phyloP scores from a whole-genome alignment of 1,284 basidiomycete species.

The Marasmius tenuissimus region DNA sequence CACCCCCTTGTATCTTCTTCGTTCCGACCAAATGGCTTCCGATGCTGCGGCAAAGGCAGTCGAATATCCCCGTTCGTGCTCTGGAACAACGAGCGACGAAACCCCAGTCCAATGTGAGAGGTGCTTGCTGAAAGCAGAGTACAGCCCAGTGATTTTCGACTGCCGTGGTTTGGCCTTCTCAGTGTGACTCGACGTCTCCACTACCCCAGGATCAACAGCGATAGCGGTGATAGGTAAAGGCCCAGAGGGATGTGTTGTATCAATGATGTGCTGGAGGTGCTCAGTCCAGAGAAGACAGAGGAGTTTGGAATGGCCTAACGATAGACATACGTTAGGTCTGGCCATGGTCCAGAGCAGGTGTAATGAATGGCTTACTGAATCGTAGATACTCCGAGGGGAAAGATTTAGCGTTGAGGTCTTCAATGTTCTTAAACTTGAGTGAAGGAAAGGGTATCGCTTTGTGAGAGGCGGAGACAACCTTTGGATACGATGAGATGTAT shows the following conservation, averaged over 20 bases:
- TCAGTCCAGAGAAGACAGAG: not conserved
- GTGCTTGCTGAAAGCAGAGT: constrained; percentile 36
- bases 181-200: not conserved
- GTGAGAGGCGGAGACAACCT: not conserved
- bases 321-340: not conserved
- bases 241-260: not conserved
- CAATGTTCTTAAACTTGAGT: not conserved
- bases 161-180: not conserved
- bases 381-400: not conserved
- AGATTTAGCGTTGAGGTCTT: not conserved
- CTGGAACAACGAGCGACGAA: not conserved
- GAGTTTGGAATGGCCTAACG: not conserved
- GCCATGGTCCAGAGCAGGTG: not conserved
- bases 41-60: not conserved
- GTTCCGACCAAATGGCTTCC: not conserved
- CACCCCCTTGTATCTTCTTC: not conserved
- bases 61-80: not conserved
- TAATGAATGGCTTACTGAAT: not conserved
- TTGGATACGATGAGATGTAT: not conserved
- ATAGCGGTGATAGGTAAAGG: not conserved
- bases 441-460: not conserved
- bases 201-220: not conserved
- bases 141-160: not conserved
- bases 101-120: constrained; percentile 19
- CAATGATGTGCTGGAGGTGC: not conserved